Conservation (phyloP, 2,329 filamentous ascomycete genomes). For the Arthrocladium fulminans region DNA sequence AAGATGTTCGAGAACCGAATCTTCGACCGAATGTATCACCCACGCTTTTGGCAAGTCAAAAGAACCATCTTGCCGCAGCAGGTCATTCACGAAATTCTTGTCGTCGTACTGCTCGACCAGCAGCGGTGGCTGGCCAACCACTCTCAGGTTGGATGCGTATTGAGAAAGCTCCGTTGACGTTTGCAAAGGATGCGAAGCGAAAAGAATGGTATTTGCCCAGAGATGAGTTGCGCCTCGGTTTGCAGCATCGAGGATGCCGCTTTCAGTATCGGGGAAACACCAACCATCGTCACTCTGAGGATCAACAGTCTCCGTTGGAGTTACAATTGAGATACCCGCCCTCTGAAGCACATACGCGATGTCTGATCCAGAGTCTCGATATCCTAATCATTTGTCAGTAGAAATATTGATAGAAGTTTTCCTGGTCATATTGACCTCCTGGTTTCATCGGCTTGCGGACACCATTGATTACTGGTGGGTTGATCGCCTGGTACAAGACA, state of each 20-base stretch:
- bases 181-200: conserved; percentile 42
- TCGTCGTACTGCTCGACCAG: conserved; percentile 44
- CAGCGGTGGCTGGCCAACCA: conserved; percentile 41
- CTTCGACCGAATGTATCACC: conserved; percentile 22
- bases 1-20: conserved; percentile 18
- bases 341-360: conserved; percentile 36
- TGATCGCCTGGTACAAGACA: conserved; percentile 40
- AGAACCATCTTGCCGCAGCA: conserved; percentile 29
- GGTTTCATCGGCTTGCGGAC: conserved; percentile 43
- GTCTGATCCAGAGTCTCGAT: conserved; percentile 42
- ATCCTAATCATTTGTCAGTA: conserved; percentile 28
- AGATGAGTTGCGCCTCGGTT: conserved; percentile 37
- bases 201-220: conserved; percentile 46
- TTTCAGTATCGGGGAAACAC: conserved; percentile 39
- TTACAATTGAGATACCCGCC: conserved; percentile 28
- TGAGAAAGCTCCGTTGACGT: conserved; percentile 28
- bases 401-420: conserved; percentile 2
- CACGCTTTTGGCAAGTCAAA: conserved; percentile 37
- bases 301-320: conserved; percentile 25
- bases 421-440: conserved; percentile 30
- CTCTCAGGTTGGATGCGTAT: conserved; percentile 26
- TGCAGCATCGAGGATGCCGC: conserved; percentile 35
- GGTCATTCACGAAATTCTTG: conserved; percentile 41
- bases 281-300: conserved; percentile 29
- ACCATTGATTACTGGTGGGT: conserved; percentile 41